Base-by-base conservation (phyloP, 345 rosid species). In the Lumnitzera racemosa region DNA sequence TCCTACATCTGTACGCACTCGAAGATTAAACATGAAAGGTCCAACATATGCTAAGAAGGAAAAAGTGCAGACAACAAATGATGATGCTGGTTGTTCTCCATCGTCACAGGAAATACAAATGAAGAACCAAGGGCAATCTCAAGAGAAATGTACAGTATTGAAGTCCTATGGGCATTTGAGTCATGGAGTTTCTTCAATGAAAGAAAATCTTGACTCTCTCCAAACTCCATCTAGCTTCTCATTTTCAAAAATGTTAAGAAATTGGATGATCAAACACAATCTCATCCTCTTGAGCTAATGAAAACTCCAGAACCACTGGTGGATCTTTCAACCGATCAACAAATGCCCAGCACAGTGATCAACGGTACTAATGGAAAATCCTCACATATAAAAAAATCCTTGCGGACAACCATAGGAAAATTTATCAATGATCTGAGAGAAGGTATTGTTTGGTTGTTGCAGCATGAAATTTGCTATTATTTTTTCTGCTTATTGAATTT, bases 331-430 rank as follows among this genome's bases (percentile, higher is more conserved):
- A 60, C 80, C 52, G 85, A 75, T 63, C 71, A 82, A 47, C 83
- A 12, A 17, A 67, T n/a, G 2, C 59, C 72, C 15, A 49, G 24
- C 53, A 25, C 46, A 17, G 11, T 25, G 55, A 29, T 24, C 57
- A 51, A 49, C 27, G 66, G 63, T 24, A 58, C 82, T 48, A 78
- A 61, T 55, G 87, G 87, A 48, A 90, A 81, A 76, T 79, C 83
- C 47, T 84, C 95, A 65, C 89, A 90, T 43, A 78, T 90, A 51
- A 78, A 92, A 70, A 90, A 86, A 77, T 94, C 97, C 36, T 74
- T 94, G 48, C 79, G 87, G 63, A 86, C 43, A 7, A 36, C 82
- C 46, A 90, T 94, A 6, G 97, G 96, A 64, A 90, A 88, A 72
- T 76, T 94, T 57, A 88, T 90, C 51, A 85, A 75, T 73, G 95